Percentiles rank a stretch among this genome's conserved stretches.
Evolutionary conservation across 2,329 filamentous ascomycete genomes (phyloP).

Genomic region (Colletotrichum endophyticum): DNA sequence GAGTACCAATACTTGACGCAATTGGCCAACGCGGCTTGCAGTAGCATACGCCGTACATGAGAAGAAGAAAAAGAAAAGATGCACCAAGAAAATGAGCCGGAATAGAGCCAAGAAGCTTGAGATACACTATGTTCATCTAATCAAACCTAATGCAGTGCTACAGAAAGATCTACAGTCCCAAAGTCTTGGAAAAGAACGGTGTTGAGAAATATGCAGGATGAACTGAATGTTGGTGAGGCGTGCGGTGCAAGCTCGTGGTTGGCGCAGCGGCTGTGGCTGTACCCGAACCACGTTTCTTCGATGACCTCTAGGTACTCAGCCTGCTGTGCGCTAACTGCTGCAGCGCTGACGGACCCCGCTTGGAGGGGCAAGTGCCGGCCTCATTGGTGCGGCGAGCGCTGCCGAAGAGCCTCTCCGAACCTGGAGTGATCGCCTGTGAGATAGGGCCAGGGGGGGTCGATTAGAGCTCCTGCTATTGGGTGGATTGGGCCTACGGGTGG

Average conservation of each 20-base stretch:
- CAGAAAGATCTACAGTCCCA: background rate
- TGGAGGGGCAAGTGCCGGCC: background rate
- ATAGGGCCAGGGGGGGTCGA: background rate
- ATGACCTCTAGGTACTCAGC: background rate
- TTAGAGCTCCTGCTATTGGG: conserved; percentile 11
- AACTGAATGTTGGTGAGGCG: background rate
- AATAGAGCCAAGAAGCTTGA: background rate
- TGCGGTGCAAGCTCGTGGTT: background rate
- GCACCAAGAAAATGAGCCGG: background rate
- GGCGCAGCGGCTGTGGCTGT: conserved; percentile 8
- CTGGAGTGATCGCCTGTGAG: conserved; percentile 2
- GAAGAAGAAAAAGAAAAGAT: background rate
- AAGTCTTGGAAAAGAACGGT: conserved; percentile 1
- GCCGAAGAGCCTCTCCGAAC: conserved; percentile 12
- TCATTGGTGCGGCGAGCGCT: conserved; percentile 9
- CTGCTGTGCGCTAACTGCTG: background rate
- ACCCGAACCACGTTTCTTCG: conserved; percentile 5
- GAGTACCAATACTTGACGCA: background rate
- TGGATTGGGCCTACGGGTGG: conserved; percentile 2
- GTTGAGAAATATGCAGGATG: background rate
- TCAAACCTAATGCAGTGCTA: background rate
- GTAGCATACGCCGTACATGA: background rate
- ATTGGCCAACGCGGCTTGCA: background rate
- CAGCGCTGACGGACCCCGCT: background rate
- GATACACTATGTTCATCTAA: background rate